These are phyloP conservation scores for Rehmannia glutinosa DNA, from an alignment of 257 asterid genomes.

Conservation along the genomic window DNA sequence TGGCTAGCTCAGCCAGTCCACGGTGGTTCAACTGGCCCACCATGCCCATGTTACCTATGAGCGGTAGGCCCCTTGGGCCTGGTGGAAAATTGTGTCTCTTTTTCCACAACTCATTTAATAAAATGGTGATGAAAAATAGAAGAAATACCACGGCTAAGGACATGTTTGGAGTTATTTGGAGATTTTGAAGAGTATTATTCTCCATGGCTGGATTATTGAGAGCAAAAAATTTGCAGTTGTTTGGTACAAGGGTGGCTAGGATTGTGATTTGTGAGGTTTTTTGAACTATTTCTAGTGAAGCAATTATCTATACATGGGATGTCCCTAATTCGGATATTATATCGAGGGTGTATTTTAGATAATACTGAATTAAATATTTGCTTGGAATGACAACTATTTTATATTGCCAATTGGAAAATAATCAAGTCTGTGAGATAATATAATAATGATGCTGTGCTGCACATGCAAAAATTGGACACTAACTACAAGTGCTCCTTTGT, in stretches of 20 bases:
- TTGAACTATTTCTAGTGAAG: neutral
- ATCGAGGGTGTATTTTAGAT: neutral
- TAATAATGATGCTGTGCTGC: neutral
- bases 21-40: slow-evolving; percentile 59
- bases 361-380: neutral
- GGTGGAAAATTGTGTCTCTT: slow-evolving; percentile 42
- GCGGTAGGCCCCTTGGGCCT: slow-evolving; percentile 65
- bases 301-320: neutral
- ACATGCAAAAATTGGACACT: neutral
- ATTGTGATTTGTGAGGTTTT: neutral
- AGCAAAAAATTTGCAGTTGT: no score
- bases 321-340: neutral
- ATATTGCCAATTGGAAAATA: neutral
- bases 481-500: neutral
- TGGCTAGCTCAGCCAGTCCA: slow-evolving; percentile 60
- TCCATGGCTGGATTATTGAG: no score
- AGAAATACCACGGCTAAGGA: slow-evolving; percentile 4
- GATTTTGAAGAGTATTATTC: neutral
- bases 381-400: no score
- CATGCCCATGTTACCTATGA: slow-evolving; percentile 63
- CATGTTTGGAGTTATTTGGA: slow-evolving; percentile 10
- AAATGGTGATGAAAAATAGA: slow-evolving; percentile 7
- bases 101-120: neutral
- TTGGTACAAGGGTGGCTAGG: no score
- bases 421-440: neutral